Conservation (phyloP, 2,329 filamentous ascomycete species). For the Xenosphaeropsis pyriputrescens region DNA sequence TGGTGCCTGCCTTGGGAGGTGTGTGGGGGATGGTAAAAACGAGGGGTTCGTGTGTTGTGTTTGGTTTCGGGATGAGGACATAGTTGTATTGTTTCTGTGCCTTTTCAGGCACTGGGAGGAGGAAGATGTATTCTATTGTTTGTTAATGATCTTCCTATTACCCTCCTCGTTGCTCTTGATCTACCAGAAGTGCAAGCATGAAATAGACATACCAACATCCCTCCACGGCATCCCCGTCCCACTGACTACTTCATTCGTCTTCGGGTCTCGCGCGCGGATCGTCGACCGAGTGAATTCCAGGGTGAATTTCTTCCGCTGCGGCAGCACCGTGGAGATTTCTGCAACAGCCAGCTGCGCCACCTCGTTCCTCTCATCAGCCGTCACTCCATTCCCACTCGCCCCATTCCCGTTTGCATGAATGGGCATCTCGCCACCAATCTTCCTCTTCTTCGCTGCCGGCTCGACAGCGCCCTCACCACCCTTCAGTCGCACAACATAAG, state of each 20-base stretch:
- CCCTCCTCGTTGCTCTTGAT: no score
- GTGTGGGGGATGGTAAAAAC: slow-evolving; percentile 48
- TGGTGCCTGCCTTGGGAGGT: slow-evolving; percentile 43
- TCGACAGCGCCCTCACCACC: slow-evolving; percentile 7
- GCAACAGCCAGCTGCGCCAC: slow-evolving; percentile 42
- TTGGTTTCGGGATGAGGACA: slow-evolving; percentile 37
- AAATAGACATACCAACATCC: slow-evolving; percentile 37
- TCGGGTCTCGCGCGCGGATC: slow-evolving; percentile 39
- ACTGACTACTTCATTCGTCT: slow-evolving; percentile 33
- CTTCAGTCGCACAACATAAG: slow-evolving; percentile 9
- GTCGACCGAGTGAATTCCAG: slow-evolving; percentile 45
- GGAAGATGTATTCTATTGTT: slow-evolving; percentile 41
- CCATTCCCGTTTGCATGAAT: slow-evolving; percentile 6
- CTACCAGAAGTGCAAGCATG: neutral
- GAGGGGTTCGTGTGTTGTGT: slow-evolving; percentile 34
- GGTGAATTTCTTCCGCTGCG: slow-evolving; percentile 54
- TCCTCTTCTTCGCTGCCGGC: slow-evolving; percentile 16
- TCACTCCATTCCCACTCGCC: slow-evolving; percentile 1
- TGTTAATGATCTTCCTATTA: no score
- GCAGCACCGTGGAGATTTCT: slow-evolving; percentile 52
- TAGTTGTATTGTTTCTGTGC: slow-evolving; percentile 52
- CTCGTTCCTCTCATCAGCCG: slow-evolving; percentile 28
- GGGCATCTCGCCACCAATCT: slow-evolving; percentile 13
- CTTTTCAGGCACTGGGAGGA: slow-evolving; percentile 50
- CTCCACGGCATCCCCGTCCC: slow-evolving; percentile 44